A percentile compares a stretch with the other conserved stretches of the same genome.
phyloP scores from a whole-genome alignment of 306 rosid genomes.

The Cicer yamashitae region DNA sequence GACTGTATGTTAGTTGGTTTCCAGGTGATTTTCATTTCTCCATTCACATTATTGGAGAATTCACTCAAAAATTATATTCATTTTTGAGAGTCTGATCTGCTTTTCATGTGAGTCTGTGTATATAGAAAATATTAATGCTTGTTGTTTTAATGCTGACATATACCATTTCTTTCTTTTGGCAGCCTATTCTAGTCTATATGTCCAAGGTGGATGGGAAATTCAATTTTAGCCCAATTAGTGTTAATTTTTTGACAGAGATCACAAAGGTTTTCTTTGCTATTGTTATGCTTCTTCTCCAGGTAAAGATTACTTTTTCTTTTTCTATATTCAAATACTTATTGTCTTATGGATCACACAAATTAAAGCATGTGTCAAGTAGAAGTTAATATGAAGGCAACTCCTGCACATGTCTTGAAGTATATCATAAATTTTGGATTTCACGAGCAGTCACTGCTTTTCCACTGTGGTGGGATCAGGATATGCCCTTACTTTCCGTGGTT shows the following conservation, averaged over 20 bases:
- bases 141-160: conserved; percentile 35
- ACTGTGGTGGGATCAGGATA: conserved; percentile 15
- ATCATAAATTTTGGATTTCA: conserved; percentile 8
- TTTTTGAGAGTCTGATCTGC: conserved; percentile 2
- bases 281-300: conserved; percentile 91
- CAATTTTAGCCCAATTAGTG: conserved; percentile 97
- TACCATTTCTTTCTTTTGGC: conserved; percentile 46
- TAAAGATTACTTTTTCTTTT: conserved; percentile 43
- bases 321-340: conserved; percentile 36
- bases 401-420: conserved; percentile 10
- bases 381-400: conserved; percentile 7
- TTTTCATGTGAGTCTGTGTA: conserved; percentile 5
- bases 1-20: conserved; percentile 95
- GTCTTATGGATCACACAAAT: conserved; percentile 18
- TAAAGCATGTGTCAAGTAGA: conserved; percentile 31
- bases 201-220: conserved; percentile 99
- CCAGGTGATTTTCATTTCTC: conserved; percentile 65
- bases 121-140: conserved; percentile 1
- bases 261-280: conserved; percentile 91
- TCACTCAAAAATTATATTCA: background rate
- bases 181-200: conserved; percentile 99
- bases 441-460: background rate
- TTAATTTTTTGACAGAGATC: conserved; percentile 92
- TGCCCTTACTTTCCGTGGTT: conserved; percentile 12
- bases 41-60: conserved; percentile 12